Percentiles rank a stretch among this genome's conserved stretches.
These are phyloP conservation scores for Stenogyne calaminthoides DNA, from an alignment of 305 asterid genomes.

Conservation along the genomic window DNA sequence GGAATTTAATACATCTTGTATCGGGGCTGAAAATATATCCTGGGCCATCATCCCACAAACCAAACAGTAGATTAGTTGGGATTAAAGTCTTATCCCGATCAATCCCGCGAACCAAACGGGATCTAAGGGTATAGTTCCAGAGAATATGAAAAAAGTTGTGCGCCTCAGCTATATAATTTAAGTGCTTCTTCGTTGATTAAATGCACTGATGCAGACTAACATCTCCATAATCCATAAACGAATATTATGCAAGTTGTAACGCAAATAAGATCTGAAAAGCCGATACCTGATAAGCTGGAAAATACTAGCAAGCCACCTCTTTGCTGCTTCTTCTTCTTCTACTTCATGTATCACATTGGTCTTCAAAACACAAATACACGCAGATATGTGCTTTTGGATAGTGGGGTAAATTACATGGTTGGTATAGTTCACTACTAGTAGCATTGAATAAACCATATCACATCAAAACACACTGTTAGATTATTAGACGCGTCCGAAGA, in stretches of 20 bases:
- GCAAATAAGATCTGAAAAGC: too few relatives aligned
- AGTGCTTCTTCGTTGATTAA: not conserved
- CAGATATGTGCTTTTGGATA: not conserved
- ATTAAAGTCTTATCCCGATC: too few relatives aligned
- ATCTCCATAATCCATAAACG: too few relatives aligned
- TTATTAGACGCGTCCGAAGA: not conserved
- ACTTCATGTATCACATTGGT: not conserved
- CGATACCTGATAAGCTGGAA: conserved; percentile 1
- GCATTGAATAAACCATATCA: not conserved
- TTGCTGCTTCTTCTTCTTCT: not conserved
- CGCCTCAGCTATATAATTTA: not conserved
- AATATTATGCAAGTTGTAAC: too few relatives aligned
- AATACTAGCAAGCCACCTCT: conserved; percentile 6
- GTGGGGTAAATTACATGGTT: not conserved
- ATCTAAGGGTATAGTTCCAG: too few relatives aligned
- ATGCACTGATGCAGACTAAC: too few relatives aligned
- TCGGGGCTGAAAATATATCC: too few relatives aligned
- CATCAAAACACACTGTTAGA: not conserved
- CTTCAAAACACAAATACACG: not conserved
- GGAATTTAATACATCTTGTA: too few relatives aligned
- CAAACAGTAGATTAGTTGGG: too few relatives aligned
- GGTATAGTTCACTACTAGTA: not conserved
- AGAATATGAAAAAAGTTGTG: not conserved
- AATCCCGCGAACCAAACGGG: too few relatives aligned
- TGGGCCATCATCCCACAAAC: too few relatives aligned